Conservation (phyloP, 257 asterid genomes). For the Solanum etuberosum region DNA sequence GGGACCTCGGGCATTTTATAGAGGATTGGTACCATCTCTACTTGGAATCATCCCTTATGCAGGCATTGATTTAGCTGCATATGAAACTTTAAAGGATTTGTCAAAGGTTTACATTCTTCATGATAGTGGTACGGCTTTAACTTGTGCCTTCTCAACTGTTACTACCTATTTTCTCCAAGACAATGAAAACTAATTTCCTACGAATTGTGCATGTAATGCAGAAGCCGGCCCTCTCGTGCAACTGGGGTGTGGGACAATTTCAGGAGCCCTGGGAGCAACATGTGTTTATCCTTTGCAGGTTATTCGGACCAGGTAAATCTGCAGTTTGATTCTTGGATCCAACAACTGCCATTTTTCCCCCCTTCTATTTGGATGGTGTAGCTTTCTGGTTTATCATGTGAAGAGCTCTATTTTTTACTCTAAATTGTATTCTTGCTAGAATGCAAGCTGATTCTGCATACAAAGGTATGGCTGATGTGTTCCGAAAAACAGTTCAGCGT, state of each 20-base stretch:
- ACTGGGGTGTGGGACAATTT: conserved; percentile 86
- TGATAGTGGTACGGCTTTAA: conserved; percentile 53
- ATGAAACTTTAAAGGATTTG: conserved; percentile 82
- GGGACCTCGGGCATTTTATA: conserved; percentile 92
- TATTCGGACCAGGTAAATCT: conserved; percentile 79
- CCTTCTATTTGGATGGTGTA: not conserved
- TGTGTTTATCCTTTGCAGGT: conserved; percentile 98
- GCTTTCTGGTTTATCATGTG: not conserved
- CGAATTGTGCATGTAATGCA: conserved; percentile 21
- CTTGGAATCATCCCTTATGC: conserved; percentile 97
- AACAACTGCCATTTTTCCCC: not conserved
- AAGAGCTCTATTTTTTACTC: not conserved
- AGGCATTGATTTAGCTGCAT: conserved; percentile 88
- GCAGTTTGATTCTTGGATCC: not conserved
- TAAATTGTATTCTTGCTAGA: conserved; percentile 25
- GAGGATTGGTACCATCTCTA: conserved; percentile 89
- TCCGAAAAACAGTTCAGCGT: conserved; percentile 44
- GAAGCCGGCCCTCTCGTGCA: conserved; percentile 95
- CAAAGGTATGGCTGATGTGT: conserved; percentile 65
- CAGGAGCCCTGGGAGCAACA: conserved; percentile 96
- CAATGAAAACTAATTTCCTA: not conserved
- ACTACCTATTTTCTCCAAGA: not conserved
- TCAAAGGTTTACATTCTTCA: conserved; percentile 65
- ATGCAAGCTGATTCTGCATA: conserved; percentile 75
- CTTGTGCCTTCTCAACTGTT: not conserved